Conservation (phyloP, 164 flowering plant genomes). For the Paratinospora sagittata region DNA sequence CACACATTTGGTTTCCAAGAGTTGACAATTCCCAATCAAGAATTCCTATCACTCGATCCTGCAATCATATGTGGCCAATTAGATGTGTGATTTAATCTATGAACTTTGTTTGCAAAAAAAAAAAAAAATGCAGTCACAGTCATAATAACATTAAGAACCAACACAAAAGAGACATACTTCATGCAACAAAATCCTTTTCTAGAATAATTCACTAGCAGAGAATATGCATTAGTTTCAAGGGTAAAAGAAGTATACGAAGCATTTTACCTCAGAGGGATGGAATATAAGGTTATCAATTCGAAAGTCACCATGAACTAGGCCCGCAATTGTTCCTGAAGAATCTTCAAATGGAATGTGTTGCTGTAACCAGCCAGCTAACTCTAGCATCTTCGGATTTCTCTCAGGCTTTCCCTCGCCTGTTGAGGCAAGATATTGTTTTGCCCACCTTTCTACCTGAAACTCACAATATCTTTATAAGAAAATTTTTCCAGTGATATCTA, state of each 20-base stretch:
- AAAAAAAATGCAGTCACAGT: not conserved
- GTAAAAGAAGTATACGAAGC: slow-evolving; percentile 9
- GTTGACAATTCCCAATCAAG: slow-evolving; percentile 99
- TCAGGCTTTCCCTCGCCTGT: slow-evolving; percentile 79
- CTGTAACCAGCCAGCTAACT: slow-evolving; percentile 64
- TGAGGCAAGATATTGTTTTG: slow-evolving; percentile 77
- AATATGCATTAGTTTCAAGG: not conserved
- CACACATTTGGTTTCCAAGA: slow-evolving; percentile 96
- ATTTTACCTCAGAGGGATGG: slow-evolving; percentile 81
- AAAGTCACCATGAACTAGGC: slow-evolving; percentile 96
- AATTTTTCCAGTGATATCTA: not conserved
- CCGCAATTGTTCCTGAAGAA: slow-evolving; percentile 61
- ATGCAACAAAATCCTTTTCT: not conserved
- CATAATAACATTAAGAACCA: not conserved
- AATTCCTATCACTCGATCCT: slow-evolving; percentile 96
- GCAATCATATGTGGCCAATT: slow-evolving; percentile 29
- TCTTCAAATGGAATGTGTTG: slow-evolving; percentile 77
- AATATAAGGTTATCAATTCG: slow-evolving; percentile 91
- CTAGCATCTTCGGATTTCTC: slow-evolving; percentile 81
- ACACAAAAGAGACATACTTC: not conserved
- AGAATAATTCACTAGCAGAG: not conserved
- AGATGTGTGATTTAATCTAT: not conserved
- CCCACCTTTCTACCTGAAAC: slow-evolving; percentile 89
- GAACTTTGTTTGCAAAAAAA: not conserved
- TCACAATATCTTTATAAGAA: slow-evolving; percentile 2